Base-by-base conservation (phyloP, 2,329 filamentous ascomycete genomes). In the Colletotrichum magnum region DNA sequence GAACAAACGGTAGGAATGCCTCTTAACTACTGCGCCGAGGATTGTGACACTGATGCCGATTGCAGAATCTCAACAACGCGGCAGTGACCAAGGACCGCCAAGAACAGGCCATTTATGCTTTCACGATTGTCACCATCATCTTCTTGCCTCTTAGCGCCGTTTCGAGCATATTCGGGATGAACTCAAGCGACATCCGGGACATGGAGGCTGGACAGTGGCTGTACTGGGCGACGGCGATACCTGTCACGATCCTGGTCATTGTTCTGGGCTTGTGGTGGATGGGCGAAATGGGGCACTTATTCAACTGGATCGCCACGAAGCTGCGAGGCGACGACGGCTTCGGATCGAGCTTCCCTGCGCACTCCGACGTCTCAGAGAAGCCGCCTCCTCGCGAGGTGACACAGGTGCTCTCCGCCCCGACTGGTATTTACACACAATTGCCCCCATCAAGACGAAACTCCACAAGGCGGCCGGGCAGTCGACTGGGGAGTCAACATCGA, bases 151-250 rank as follows among this genome's bases (percentile, higher is more conserved):
- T 86, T 6, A 81, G 80, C 58, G 77, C 83, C 32, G 79, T 86
- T 3, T 81, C 84, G 12, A 83, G 82, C 73, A 81, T 86, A 64
- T 85, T 88, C 71, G 85, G 86, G 62, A 87, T 88, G 84, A 87
- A 88, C 74, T 85, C 84, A 4, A 77, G 76, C 57, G 86, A 87
- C 72, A 78, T 87, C 5, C 81, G 85, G 28, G 81, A 87, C 71
- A 85, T 86, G 80, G 77, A 83, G n/a, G 75, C 76, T 9, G 77
- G 77, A 4, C 84, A 87, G 75, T 85, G 84, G 82, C 73, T 83
- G 3, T 88, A 85, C 75, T 88, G 86, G 86, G 80, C 78, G 2
- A 79, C 82, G 0, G 83, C 85, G 2, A 64, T 87, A 12, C 84
- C 84, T 1, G 77, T 87, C 3, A 87, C 85, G 0, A 58, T 82